Percentiles rank a stretch among this genome's conserved stretches.
Conservation (phyloP, 2,329 filamentous ascomycete species). For the Alternaria ethzedia region DNA sequence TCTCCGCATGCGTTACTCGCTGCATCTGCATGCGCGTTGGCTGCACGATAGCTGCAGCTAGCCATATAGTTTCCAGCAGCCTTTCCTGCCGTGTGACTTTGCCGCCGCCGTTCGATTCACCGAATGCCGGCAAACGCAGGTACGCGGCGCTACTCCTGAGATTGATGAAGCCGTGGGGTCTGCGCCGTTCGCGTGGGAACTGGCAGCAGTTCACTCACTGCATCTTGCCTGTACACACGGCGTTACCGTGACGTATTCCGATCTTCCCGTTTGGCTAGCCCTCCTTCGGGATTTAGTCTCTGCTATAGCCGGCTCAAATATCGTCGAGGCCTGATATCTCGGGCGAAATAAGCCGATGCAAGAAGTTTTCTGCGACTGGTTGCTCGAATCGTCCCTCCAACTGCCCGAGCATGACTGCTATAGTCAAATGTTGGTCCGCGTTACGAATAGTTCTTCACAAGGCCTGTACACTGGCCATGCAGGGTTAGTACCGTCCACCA, state of each 20-base stretch:
- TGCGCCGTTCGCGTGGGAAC: not conserved
- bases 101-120: slow-evolving; percentile 12
- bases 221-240: not conserved
- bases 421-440: not conserved
- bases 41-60: slow-evolving; percentile 12
- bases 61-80: not conserved
- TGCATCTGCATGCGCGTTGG: slow-evolving; percentile 4
- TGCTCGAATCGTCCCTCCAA: not conserved
- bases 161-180: slow-evolving; percentile 6
- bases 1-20: slow-evolving; percentile 6
- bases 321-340: not conserved
- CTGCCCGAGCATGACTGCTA: not conserved
- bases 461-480: not conserved
- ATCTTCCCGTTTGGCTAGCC: not conserved
- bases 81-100: slow-evolving; percentile 11
- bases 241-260: not conserved
- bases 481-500: not conserved
- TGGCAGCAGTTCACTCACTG: not conserved
- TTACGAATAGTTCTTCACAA: not conserved
- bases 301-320: not conserved
- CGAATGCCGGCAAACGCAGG: slow-evolving; percentile 21
- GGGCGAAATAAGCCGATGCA: not conserved
- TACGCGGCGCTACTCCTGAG: slow-evolving; percentile 30
- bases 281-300: not conserved
- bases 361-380: not conserved